Evolutionary conservation across 768 basidiomycete species (phyloP).

Genomic region (Tremella yokohamensis): DNA sequence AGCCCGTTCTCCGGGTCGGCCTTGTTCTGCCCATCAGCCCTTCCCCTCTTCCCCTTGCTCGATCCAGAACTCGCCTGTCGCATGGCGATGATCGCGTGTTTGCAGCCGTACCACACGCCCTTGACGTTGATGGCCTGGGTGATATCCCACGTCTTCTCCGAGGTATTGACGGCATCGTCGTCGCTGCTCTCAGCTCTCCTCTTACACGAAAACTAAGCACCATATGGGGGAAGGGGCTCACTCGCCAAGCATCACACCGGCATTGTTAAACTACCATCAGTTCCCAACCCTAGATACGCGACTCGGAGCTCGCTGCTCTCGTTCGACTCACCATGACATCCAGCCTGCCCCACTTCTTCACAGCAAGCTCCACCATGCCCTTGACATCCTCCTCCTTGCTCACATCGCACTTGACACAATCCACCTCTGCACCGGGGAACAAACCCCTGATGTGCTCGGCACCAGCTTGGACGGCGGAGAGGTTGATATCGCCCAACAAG

Average conservation of each 20-base stretch:
- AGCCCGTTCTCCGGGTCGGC: slow-evolving; percentile 76
- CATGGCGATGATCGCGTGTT: slow-evolving; percentile 96
- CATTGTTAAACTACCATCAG: slow-evolving; percentile 78
- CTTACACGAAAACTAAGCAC: no score
- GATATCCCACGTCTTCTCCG: slow-evolving; percentile 83
- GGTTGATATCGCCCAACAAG: slow-evolving; percentile 81
- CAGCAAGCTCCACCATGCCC: slow-evolving; percentile 71
- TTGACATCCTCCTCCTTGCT: slow-evolving; percentile 83
- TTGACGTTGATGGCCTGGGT: slow-evolving; percentile 83
- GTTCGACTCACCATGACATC: slow-evolving; percentile 75
- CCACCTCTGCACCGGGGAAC: slow-evolving; percentile 57
- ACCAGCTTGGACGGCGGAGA: slow-evolving; percentile 66
- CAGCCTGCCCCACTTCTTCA: slow-evolving; percentile 82
- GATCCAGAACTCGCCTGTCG: slow-evolving; percentile 56
- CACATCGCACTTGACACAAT: slow-evolving; percentile 78
- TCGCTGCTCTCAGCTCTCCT: slow-evolving; percentile 54
- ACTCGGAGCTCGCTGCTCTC: neutral
- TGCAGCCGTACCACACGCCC: slow-evolving; percentile 99
- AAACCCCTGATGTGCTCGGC: slow-evolving; percentile 63
- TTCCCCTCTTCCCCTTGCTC: neutral
- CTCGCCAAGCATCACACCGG: slow-evolving; percentile 94
- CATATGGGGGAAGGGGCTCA: slow-evolving; percentile 4
- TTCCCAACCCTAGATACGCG: neutral
- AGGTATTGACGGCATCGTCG: slow-evolving; percentile 92
- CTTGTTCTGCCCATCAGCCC: slow-evolving; percentile 59